A percentile compares a stretch with the other conserved stretches of the same genome.
Evolutionary conservation across 2,329 filamentous ascomycete genomes (phyloP).

Genomic region (Fusarium sp.): DNA sequence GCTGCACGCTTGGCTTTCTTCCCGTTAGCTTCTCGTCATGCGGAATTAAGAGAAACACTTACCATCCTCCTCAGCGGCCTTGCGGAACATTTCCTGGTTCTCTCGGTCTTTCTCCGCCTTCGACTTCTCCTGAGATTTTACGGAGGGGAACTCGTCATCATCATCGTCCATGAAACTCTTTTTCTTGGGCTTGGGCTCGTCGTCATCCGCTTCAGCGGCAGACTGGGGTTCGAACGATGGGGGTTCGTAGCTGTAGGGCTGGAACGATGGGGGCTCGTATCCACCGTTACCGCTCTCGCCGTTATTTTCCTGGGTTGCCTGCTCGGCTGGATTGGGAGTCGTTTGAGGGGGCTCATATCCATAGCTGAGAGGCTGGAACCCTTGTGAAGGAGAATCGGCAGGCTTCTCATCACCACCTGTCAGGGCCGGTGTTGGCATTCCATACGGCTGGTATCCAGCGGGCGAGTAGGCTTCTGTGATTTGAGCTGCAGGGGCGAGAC

Average conservation of each 20-base stretch:
- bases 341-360: conserved; percentile 61
- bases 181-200: conserved; percentile 71
- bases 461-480: conserved; percentile 35
- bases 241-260: conserved; percentile 67
- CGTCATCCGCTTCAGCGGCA: conserved; percentile 54
- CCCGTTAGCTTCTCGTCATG: conserved; percentile 23
- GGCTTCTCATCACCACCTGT: conserved; percentile 16
- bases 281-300: conserved; percentile 51
- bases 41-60: conserved; percentile 44
- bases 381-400: conserved; percentile 39
- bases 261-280: conserved; percentile 70
- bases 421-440: conserved; percentile 38
- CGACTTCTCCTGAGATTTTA: conserved; percentile 63
- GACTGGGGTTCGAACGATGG: conserved; percentile 64
- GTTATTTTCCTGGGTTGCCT: conserved; percentile 22
- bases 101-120: conserved; percentile 77
- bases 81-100: conserved; percentile 85
- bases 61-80: conserved; percentile 81
- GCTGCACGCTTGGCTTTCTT: conserved; percentile 67
- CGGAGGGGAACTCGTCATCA: conserved; percentile 71
- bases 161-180: conserved; percentile 86
- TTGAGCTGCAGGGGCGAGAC: conserved; percentile 41
- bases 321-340: conserved; percentile 34
- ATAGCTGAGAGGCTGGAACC: conserved; percentile 59
- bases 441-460: conserved; percentile 45